Conservation (phyloP, 805 yeast species). For the Metschnikowia koreensis region DNA sequence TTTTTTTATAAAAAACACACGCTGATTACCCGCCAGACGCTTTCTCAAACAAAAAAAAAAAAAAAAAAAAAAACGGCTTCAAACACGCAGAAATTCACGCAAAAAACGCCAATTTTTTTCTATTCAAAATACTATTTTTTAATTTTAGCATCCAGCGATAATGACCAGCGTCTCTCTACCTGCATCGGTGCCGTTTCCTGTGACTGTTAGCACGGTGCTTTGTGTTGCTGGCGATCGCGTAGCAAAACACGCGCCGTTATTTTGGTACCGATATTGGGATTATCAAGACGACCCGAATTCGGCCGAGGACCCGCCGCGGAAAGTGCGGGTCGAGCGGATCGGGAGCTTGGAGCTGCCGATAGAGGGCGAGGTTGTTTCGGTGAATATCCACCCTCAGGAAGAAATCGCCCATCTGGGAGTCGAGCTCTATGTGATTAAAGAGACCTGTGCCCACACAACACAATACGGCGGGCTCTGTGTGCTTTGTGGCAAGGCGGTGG, state of each 20-base stretch:
- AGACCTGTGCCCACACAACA: conserved; percentile 88
- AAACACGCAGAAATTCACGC: neutral
- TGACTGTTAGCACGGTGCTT: conserved; percentile 54
- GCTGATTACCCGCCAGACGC: too few relatives aligned
- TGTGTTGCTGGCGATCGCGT: conserved; percentile 47
- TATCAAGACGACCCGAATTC: conserved; percentile 54
- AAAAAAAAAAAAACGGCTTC: too few relatives aligned
- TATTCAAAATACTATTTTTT: too few relatives aligned
- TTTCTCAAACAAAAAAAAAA: too few relatives aligned
- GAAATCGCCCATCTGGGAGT: conserved; percentile 49
- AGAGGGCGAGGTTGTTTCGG: conserved; percentile 59
- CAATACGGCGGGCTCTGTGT: conserved; percentile 97
- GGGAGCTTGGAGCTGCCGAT: conserved; percentile 83
- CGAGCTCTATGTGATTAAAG: conserved; percentile 56
- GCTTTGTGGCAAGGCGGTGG: conserved; percentile 79
- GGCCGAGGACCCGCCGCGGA: conserved; percentile 38
- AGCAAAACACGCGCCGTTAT: conserved; percentile 50
- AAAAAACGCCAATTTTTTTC: neutral
- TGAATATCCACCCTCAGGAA: conserved; percentile 57
- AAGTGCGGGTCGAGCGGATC: conserved; percentile 62
- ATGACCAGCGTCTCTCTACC: conserved; percentile 57
- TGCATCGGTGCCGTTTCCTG: conserved; percentile 64
- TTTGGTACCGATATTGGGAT: conserved; percentile 68
- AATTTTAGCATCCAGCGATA: too few relatives aligned
- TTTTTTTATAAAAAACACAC: too few relatives aligned